phyloP scores from a whole-genome alignment of 768 basidiomycete species.

The Lentinula detonsa region DNA sequence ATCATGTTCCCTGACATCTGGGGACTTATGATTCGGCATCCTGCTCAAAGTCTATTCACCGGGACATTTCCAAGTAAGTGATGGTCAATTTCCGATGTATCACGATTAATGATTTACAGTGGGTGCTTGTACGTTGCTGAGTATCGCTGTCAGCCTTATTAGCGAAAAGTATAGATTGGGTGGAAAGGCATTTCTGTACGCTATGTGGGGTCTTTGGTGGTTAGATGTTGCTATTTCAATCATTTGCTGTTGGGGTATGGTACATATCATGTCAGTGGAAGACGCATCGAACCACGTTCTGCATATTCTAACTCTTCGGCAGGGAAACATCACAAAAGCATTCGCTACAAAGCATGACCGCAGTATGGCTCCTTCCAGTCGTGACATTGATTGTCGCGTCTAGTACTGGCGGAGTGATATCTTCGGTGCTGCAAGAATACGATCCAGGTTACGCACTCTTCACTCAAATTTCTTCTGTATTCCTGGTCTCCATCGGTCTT shows the following conservation, averaged over 20 bases:
- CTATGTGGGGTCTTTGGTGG: slow-evolving; percentile 63
- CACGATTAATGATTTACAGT: slow-evolving; percentile 26
- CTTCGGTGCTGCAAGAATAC: slow-evolving; percentile 37
- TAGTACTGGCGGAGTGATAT: slow-evolving; percentile 59
- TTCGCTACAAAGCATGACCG: slow-evolving; percentile 46
- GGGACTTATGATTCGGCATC: slow-evolving; percentile 40
- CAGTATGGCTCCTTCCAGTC: slow-evolving; percentile 71
- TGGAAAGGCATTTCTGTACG: slow-evolving; percentile 40
- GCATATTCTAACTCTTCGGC: not conserved
- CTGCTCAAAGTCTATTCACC: slow-evolving; percentile 36
- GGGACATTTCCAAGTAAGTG: slow-evolving; percentile 38
- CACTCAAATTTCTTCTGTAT: slow-evolving; percentile 47
- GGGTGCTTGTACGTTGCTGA: slow-evolving; percentile 49
- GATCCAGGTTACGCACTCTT: slow-evolving; percentile 45
- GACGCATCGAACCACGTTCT: not conserved
- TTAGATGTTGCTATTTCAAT: slow-evolving; percentile 45
- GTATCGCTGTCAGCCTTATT: slow-evolving; percentile 33
- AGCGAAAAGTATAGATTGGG: slow-evolving; percentile 39
- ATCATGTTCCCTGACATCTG: slow-evolving; percentile 46
- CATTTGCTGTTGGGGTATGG: slow-evolving; percentile 51
- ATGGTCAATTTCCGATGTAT: slow-evolving; percentile 22
- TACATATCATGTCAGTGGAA: slow-evolving; percentile 59
- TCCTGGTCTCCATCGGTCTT: slow-evolving; percentile 51
- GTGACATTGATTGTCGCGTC: slow-evolving; percentile 69
- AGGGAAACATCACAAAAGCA: slow-evolving; percentile 59